These are phyloP conservation scores for Mycena sanguinolenta DNA, from an alignment of 768 basidiomycete species.

Conservation along the genomic window DNA sequence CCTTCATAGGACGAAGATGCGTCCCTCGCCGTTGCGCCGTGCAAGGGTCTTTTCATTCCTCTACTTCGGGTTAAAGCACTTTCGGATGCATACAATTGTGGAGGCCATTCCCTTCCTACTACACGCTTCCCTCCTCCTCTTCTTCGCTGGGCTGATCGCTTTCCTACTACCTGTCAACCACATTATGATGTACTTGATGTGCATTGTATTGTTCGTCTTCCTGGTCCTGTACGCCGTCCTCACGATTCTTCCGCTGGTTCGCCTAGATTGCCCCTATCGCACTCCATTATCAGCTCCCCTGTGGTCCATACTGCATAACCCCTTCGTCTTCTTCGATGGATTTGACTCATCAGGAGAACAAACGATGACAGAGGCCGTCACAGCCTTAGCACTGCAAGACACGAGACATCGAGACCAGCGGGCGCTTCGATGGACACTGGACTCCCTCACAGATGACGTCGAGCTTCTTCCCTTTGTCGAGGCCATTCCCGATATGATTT, in stretches of 20 bases:
- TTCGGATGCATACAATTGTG: constrained; percentile 22
- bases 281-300: no score
- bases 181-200: constrained; percentile 10
- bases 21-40: neutral
- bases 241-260: constrained; percentile 3
- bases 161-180: constrained; percentile 17
- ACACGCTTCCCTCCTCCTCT: constrained; percentile 21
- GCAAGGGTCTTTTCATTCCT: constrained; percentile 18
- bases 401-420: no score
- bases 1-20: constrained; percentile 10
- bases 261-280: constrained; percentile 12
- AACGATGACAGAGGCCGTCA: constrained; percentile 9
- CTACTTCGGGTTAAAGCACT: constrained; percentile 12
- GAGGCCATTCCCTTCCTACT: constrained; percentile 24
- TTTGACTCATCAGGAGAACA: neutral
- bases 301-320: neutral
- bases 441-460: no score
- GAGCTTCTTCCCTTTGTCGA: no score
- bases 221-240: neutral
- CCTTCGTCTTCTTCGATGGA: neutral
- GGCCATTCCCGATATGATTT: no score
- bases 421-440: no score
- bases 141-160: constrained; percentile 21
- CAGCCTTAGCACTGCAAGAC: no score
- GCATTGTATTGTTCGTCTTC: neutral